phyloP scores from a whole-genome alignment of 345 rosid species.

The Pelargonium nanum region DNA sequence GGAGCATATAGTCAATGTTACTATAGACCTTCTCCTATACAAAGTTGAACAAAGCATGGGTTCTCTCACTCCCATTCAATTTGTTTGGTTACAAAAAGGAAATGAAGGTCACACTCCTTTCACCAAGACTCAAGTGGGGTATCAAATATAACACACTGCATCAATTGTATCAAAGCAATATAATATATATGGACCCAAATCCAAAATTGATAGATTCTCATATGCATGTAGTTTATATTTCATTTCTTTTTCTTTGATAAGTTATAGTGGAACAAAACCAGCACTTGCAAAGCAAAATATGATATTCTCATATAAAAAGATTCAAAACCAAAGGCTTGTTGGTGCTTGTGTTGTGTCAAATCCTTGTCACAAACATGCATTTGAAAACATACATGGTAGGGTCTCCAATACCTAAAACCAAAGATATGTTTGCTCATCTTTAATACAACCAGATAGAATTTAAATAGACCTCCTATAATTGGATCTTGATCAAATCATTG shows the following conservation, averaged over 20 bases:
- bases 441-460: conserved; percentile 13
- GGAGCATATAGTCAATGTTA: too few species aligned
- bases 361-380: not conserved
- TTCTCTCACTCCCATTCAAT: too few species aligned
- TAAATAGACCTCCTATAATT: conserved; percentile 4
- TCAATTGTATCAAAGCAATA: not conserved
- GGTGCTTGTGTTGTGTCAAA: too few species aligned
- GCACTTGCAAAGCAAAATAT: too few species aligned
- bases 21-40: too few species aligned
- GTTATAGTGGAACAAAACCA: not conserved
- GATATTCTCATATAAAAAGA: too few species aligned
- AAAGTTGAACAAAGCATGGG: too few species aligned
- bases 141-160: conserved; percentile 3
- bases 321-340: too few species aligned
- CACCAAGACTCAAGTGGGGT: conserved; percentile 2
- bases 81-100: too few species aligned
- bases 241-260: not conserved
- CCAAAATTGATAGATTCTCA: not conserved
- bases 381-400: not conserved
- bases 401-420: conserved; percentile 6
- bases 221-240: too few species aligned
- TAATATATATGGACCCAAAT: not conserved
- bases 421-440: conserved; percentile 14
- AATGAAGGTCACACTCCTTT: too few species aligned
- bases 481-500: too few species aligned